Conservation (phyloP, 1,284 basidiomycete species). For the Vanrija pseudolonga region DNA sequence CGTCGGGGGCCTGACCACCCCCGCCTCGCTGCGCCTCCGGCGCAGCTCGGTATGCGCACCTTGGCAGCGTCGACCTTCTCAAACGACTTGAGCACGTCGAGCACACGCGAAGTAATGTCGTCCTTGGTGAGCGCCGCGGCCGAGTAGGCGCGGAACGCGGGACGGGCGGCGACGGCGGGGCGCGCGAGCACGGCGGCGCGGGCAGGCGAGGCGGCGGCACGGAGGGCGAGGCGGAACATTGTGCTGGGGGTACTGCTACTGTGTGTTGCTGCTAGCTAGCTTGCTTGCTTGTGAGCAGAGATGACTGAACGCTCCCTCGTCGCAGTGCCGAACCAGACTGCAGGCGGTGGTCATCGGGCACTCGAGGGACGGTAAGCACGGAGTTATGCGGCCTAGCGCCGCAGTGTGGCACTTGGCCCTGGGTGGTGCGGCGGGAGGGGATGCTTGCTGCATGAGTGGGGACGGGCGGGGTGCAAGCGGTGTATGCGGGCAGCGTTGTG, state of each 20-base stretch:
- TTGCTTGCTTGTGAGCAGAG: background rate
- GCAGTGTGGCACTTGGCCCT: conserved; percentile 2
- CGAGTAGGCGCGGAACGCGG: conserved; percentile 59
- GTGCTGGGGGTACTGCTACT: conserved; percentile 1
- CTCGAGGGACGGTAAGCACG: too few species aligned
- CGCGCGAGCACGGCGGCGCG: conserved; percentile 2
- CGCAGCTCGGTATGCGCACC: conserved; percentile 52
- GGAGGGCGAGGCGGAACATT: conserved; percentile 39
- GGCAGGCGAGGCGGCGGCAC: conserved; percentile 16
- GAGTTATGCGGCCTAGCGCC: too few species aligned
- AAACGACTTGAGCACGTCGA: conserved; percentile 87
- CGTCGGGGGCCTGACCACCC: too few species aligned
- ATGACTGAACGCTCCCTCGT: background rate
- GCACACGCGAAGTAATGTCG: conserved; percentile 73
- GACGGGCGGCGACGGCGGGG: conserved; percentile 10
- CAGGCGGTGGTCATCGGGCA: background rate
- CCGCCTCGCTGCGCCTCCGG: background rate
- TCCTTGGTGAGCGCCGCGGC: conserved; percentile 70
- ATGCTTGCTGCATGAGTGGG: too few species aligned
- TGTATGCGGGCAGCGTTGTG: too few species aligned
- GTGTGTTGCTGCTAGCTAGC: background rate
- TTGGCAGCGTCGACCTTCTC: conserved; percentile 88
- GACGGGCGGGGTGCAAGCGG: too few species aligned
- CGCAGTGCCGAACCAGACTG: background rate
- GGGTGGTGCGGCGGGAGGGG: too few species aligned